Percentiles rank a stretch among this genome's conserved stretches.
phyloP scores from a whole-genome alignment of 257 asterid genomes.

The Rauvolfia tetraphylla region DNA sequence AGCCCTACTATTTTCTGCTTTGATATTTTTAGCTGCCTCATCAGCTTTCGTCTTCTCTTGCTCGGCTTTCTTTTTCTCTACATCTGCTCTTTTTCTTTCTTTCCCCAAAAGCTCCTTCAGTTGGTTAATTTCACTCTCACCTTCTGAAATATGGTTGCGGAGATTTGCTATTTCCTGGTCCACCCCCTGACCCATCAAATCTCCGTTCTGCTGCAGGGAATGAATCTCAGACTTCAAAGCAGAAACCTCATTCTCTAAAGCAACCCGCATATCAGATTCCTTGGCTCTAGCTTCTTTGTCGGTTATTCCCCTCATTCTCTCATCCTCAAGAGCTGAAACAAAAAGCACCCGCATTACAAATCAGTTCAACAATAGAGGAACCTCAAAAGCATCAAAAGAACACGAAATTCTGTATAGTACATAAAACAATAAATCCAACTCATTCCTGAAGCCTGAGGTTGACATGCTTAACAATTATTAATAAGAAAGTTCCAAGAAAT shows the following conservation, averaged over 20 bases:
- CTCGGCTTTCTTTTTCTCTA: constrained; percentile 44
- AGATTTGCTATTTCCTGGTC: constrained; percentile 33
- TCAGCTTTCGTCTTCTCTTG: constrained; percentile 44
- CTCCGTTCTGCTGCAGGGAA: constrained; percentile 42
- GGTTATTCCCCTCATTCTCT: constrained; percentile 38
- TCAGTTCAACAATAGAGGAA: not conserved
- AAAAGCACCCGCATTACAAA: not conserved
- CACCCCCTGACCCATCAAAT: constrained; percentile 30
- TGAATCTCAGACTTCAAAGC: constrained; percentile 57
- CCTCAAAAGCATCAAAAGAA: not conserved
- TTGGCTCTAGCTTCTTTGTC: constrained; percentile 54
- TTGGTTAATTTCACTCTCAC: constrained; percentile 46
- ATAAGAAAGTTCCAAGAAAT: not conserved
- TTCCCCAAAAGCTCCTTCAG: constrained; percentile 56
- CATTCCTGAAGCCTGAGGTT: not conserved
- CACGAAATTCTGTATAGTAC: no score
- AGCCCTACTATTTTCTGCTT: constrained; percentile 27
- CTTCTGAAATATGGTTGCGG: constrained; percentile 32
- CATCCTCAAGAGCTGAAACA: constrained; percentile 45
- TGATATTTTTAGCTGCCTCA: constrained; percentile 37
- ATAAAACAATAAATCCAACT: not conserved
- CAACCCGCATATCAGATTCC: constrained; percentile 44
- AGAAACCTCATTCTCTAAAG: constrained; percentile 64
- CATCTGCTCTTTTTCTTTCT: constrained; percentile 41
- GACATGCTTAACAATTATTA: not conserved